Conservation (phyloP, 495 filamentous ascomycete genomes). For the Neurospora sp. region DNA sequence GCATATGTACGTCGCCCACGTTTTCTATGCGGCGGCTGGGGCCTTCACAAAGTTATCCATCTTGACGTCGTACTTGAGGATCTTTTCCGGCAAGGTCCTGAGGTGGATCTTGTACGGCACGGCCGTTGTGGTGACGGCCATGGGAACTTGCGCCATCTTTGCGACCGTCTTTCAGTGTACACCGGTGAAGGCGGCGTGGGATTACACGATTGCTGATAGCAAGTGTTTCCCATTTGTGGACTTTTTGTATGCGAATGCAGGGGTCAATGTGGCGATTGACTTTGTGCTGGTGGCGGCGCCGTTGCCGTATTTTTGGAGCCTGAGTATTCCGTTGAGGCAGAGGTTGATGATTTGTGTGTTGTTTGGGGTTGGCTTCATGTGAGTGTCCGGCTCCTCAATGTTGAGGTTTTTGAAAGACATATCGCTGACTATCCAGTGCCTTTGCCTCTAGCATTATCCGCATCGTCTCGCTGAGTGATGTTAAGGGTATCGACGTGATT, state of each 20-base stretch:
- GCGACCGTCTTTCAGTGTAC: constrained; percentile 39
- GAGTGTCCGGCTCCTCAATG: not conserved
- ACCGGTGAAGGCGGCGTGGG: constrained; percentile 35
- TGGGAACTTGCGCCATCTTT: constrained; percentile 31
- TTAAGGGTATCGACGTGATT: constrained; percentile 17
- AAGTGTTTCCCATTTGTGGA: constrained; percentile 33
- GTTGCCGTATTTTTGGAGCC: constrained; percentile 30
- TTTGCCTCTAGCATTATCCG: constrained; percentile 19
- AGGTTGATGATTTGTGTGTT: constrained; percentile 16
- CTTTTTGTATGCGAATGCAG: constrained; percentile 35
- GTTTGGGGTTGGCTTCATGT: constrained; percentile 20
- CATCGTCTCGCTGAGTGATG: constrained; percentile 7
- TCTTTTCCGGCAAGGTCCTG: constrained; percentile 14
- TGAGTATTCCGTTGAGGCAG: constrained; percentile 20
- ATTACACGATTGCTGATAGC: constrained; percentile 22
- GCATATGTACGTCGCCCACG: constrained; percentile 17
- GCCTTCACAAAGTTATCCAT: constrained; percentile 23
- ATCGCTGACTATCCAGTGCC: constrained; percentile 6
- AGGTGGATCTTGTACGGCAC: constrained; percentile 12
- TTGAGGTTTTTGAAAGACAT: not conserved
- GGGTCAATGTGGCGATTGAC: constrained; percentile 36
- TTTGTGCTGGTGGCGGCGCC: constrained; percentile 37
- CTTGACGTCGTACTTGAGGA: constrained; percentile 21
- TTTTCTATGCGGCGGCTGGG: constrained; percentile 19
- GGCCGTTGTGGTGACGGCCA: constrained; percentile 23